Base-by-base conservation (phyloP, 2,329 filamentous ascomycete species). In the Fusarium dimerum region DNA sequence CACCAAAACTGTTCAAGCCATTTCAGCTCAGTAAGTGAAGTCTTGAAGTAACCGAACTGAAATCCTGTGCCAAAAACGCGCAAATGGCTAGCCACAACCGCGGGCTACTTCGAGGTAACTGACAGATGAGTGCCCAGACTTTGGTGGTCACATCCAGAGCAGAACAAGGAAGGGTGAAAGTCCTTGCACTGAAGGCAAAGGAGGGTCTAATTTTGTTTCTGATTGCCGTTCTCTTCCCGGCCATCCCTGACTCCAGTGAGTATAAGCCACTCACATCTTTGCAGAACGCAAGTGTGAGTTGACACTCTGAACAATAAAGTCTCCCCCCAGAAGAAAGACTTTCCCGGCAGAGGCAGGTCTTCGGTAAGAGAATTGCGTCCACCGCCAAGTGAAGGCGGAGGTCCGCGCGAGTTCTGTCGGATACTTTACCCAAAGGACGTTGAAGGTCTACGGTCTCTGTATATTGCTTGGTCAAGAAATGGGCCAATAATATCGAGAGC, bases 401-500 rank as follows among this genome's bases (percentile, higher is more conserved):
- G 13, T 36, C 32, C 32, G 11, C 10, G 10, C 32, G 32, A 36
- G 11, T 17, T 18, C 20, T 42, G 49, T 54, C 46, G 42, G 39
- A 51, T 42, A 13, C 13, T n/a, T 17, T 40, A 15, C 8, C 39
- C 32, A 36, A 15, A 36, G 32, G 11, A 12, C 13, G 32, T 36
- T 15, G 55, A 59, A 60, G 29, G 54, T 55, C 53, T 44, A 51
- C 45, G 29, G 52, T 50, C 47, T 58, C 46, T 56, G 51, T 42
- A 57, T 49, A 57, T 57, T 60, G 54, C 56, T 55, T 55, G 57
- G 51, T 47, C 53, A 54, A 46, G 43, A 38, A 43, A 52, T 32
- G 54, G 53, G 51, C 67, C 67, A 69, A 69, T 69, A 49, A 59
- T 54, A 63, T 50, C 13, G 43, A 43, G 43, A 61, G 56, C 26